Base-by-base conservation (phyloP, 345 rosid species). In the Streptanthus diversifolius region DNA sequence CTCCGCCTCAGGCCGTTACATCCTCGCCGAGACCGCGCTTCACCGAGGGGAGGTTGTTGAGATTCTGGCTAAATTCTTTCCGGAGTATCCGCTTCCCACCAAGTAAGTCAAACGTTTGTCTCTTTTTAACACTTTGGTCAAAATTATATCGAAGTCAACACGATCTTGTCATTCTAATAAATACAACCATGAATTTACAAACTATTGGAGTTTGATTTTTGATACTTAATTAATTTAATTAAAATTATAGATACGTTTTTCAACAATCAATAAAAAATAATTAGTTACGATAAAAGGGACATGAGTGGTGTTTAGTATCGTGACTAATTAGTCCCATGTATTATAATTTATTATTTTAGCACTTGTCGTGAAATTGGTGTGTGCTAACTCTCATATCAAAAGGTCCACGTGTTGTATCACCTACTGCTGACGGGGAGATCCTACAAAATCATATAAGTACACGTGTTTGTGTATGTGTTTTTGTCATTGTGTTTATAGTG, bases 1-100 rank as follows among this genome's bases (percentile, higher is more conserved):
- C 11, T 83, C 92, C 0, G 99, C 99, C 70, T 84, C 99, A 0
- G 98, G 99, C 64, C 88, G 99, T 0, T 91, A 91, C 83, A 82
- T 95, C 39, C 91, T 93, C 15, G 90, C 90, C 9, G 98, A 90
- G 75, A 86, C 87, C 0, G 90, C 86, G 18, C 95, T 95, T 77
- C 99, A 91, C 83, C 98, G 99, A 0, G 98, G 95, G 5, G 98
- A 95, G 18, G 93, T 95, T 71, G 99, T 91, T 64, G 97, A 88
- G 37, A 95, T 95, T 74, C 78, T 95, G 1, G 80, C 90, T 72
- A 88, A 91, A 82, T 82, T 91, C 82, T 95, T 88, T 87, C 99
- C 97, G 0, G 96, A 90, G 58, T 91, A 95, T 40, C 93, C 96
- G 14, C 73, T 95, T 66, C 99, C 99, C 9, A 87, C 90, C 85